Evolutionary conservation across 2,329 filamentous ascomycete species (phyloP).

Genomic region (Alternaria triticina): DNA sequence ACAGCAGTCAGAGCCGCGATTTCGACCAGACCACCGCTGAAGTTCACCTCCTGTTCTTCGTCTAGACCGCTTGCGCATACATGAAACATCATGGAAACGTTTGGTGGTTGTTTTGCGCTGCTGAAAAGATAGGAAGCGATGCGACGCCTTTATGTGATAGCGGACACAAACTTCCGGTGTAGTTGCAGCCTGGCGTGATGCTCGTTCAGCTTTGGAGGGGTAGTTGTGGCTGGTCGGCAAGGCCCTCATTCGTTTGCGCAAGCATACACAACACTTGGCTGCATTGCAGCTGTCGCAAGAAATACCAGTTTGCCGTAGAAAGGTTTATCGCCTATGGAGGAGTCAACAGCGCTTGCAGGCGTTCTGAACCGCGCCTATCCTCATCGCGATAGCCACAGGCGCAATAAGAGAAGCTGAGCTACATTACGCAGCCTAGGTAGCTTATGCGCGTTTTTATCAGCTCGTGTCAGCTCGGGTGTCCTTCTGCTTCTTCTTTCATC

Average conservation of each 20-base stretch:
- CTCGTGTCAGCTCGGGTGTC: too few relatives aligned
- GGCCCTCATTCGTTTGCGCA: too few relatives aligned
- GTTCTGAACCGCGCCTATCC: not conserved
- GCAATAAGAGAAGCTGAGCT: not conserved
- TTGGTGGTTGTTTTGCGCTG: too few relatives aligned
- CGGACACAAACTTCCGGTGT: too few relatives aligned
- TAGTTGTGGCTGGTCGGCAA: too few relatives aligned
- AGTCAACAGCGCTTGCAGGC: not conserved
- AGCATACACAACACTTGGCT: not conserved
- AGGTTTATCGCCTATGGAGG: not conserved
- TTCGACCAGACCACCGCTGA: not conserved
- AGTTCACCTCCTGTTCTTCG: not conserved
- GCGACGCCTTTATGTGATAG: too few relatives aligned
- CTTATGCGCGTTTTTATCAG: not conserved
- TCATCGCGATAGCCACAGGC: not conserved
- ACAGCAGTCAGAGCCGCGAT: not conserved
- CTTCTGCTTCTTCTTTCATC: too few relatives aligned
- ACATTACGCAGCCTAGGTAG: not conserved
- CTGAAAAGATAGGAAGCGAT: too few relatives aligned
- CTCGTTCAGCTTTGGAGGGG: too few relatives aligned
- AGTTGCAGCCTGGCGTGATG: too few relatives aligned
- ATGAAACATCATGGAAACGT: too few relatives aligned
- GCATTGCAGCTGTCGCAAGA: not conserved
- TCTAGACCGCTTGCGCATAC: not conserved
- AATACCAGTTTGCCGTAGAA: not conserved